Base-by-base conservation (phyloP, 495 filamentous ascomycete species). In the Penicillium pulvis region DNA sequence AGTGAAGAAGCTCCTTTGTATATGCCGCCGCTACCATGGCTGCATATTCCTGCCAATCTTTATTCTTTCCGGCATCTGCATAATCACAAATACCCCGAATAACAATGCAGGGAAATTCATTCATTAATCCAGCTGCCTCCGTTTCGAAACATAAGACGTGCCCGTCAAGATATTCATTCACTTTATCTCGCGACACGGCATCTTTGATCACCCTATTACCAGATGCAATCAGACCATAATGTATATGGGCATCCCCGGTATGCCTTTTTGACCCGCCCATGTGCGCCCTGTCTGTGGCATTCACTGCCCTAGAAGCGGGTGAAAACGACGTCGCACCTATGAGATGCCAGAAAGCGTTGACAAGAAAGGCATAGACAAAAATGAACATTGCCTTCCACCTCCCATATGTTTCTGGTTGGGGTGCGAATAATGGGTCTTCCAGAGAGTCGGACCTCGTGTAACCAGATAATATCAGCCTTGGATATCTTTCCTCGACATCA, bases 71-170 rank as follows among this genome's bases (percentile, higher is more conserved):
- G 12, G 64, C 62, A 48, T 72, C 69, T 12, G 64, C 39, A 55
- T 68, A 70, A 39, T 72, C 67, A 30, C 64, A 66, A 11, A 72
- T 61, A 0, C 69, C 67, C 17, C 64, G 55, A 6, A 72, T 45
- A 9, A 51, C 48, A 4, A 57, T 7, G 20, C 55, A 57, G 2
- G 55, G 55, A 24, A 57, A 57, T 6, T 51, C 4, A 20, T 56
- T 49, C 55, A 57, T 44, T 1, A 57, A 35, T 2, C 47, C 55
- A 5, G 55, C 55, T 35, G 55, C 55, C 24, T 46, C 36, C 55
- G 35, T 51, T 42, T 57, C 55, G 3, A 59, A 5, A 30, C 57
- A 59, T 3, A 59, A 20, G 6, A 58, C 14, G 2, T 45, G 36
- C 6, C 41, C 44, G 4, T 33, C 51, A 19, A 54, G 23, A 4